These are phyloP conservation scores for Ustulina deusta DNA, from an alignment of 2,329 filamentous ascomycete genomes.

Conservation along the genomic window DNA sequence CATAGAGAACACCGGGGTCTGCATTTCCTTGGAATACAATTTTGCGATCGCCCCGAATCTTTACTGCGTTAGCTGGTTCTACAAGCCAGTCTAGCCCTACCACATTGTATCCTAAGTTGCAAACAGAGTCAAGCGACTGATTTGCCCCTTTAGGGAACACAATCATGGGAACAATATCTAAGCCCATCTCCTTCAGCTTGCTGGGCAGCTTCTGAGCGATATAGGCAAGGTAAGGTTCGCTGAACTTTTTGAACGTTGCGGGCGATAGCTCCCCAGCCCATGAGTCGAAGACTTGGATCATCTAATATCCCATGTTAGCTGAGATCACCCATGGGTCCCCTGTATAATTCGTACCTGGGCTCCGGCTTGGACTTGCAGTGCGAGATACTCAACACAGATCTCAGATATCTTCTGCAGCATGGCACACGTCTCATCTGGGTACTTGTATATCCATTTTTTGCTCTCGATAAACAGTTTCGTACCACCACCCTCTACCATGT, in stretches of 20 bases:
- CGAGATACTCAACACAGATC: conserved; percentile 93
- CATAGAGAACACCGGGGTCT: conserved; percentile 93
- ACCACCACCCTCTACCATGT: conserved; percentile 98
- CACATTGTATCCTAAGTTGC: conserved; percentile 90
- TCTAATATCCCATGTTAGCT: conserved; percentile 56
- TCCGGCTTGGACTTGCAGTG: conserved; percentile 90
- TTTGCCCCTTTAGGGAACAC: conserved; percentile 98
- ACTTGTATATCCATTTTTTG: conserved; percentile 97
- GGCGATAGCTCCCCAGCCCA: conserved; percentile 97
- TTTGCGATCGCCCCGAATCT: conserved; percentile 78
- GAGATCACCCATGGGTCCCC: background rate
- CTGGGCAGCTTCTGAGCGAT: conserved; percentile 85
- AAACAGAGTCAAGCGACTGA: conserved; percentile 90
- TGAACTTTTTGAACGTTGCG: conserved; percentile 83
- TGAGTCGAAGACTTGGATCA: conserved; percentile 97
- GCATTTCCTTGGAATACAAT: conserved; percentile 94
- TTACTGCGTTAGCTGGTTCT: conserved; percentile 85
- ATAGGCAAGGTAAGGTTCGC: conserved; percentile 85
- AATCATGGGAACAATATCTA: conserved; percentile 92
- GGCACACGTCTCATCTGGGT: conserved; percentile 81
- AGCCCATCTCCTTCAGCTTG: conserved; percentile 77
- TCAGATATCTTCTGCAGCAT: conserved; percentile 92
- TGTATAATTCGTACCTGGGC: conserved; percentile 72
- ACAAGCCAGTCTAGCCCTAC: conserved; percentile 96
- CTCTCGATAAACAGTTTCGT: conserved; percentile 93